Evolutionary conservation across 306 rosid species (phyloP).

Genomic region (Lagenaria siceraria): DNA sequence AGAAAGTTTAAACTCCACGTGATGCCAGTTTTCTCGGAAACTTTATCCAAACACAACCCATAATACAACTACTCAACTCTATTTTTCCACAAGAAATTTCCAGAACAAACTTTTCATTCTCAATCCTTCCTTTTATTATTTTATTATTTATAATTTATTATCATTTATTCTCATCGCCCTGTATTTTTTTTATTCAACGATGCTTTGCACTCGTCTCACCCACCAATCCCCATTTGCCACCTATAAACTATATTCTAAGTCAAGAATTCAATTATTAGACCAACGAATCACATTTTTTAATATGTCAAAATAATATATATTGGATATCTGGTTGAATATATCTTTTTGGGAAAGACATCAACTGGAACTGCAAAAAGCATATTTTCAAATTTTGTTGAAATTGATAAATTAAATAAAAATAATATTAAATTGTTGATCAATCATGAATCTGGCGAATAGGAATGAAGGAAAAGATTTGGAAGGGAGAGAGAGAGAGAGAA

Average conservation of each 20-base stretch:
- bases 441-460: background rate
- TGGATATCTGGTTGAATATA: too few species aligned
- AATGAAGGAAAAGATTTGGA: background rate
- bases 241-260: background rate
- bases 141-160: too few species aligned
- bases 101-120: background rate
- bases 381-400: background rate
- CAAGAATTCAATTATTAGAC: background rate
- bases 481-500: background rate
- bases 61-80: background rate
- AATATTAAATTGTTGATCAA: background rate
- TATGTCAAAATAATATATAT: too few species aligned
- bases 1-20: background rate
- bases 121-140: background rate
- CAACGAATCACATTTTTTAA: background rate
- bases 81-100: too few species aligned
- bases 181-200: background rate
- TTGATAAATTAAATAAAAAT: too few species aligned
- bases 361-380: too few species aligned
- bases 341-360: too few species aligned
- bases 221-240: background rate
- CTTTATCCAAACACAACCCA: background rate
- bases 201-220: background rate
- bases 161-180: background rate
- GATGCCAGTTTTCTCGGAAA: background rate